phyloP scores from a whole-genome alignment of 345 rosid genomes.

The Litchi chinensis region DNA sequence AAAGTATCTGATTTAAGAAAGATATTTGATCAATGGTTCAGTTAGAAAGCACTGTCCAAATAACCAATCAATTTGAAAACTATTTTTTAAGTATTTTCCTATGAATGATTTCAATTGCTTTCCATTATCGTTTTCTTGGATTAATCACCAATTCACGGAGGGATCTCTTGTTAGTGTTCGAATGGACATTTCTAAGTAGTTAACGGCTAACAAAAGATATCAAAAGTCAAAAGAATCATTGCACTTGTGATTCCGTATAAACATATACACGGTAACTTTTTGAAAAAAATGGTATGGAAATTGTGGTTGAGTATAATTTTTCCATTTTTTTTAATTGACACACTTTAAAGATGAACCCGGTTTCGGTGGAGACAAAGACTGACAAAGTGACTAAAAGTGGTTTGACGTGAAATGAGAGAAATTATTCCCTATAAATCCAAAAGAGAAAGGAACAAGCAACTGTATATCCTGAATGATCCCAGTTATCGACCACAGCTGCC shows the following conservation, averaged over 20 bases:
- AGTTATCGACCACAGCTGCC: conserved; percentile 22
- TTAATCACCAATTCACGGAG: neutral
- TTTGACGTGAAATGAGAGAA: neutral
- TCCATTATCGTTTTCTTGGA: neutral
- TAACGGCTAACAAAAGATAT: too few relatives aligned
- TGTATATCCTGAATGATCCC: conserved; percentile 35
- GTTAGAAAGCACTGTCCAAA: too few relatives aligned
- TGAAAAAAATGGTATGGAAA: neutral
- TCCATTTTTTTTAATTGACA: neutral
- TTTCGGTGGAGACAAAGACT: conserved; percentile 7
- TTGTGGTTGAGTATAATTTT: neutral
- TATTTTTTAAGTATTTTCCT: too few relatives aligned
- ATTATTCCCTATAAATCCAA: conserved; percentile 22
- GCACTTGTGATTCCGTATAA: neutral
- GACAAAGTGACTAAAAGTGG: neutral
- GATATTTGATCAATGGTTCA: neutral
- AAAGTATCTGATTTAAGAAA: too few relatives aligned
- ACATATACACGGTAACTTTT: neutral
- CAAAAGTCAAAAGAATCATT: conserved; percentile 12
- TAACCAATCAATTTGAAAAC: neutral
- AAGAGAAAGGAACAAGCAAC: neutral
- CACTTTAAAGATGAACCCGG: neutral
- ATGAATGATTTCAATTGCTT: neutral
- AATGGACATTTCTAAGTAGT: too few relatives aligned
- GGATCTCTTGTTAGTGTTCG: neutral